Evolutionary conservation across 805 yeast species (phyloP).

Genomic region (Wickerhamomyces sydowiorum): DNA sequence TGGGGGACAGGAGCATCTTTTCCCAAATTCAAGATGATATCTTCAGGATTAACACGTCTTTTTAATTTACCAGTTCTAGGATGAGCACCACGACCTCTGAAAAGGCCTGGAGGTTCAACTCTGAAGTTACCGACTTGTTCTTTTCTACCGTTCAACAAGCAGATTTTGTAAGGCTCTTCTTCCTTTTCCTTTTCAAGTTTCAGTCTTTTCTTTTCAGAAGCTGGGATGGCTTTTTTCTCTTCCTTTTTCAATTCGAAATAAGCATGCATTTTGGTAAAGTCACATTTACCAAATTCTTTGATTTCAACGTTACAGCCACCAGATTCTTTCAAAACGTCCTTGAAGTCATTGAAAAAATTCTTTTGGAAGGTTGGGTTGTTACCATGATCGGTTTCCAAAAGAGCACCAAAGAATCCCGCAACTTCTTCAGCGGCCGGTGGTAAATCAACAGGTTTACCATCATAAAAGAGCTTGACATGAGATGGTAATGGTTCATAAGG

Average conservation of each 20-base stretch:
- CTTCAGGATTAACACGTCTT: constrained; percentile 84
- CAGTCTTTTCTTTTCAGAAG: constrained; percentile 69
- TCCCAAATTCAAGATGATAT: constrained; percentile 78
- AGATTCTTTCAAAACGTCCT: constrained; percentile 55
- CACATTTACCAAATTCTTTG: constrained; percentile 60
- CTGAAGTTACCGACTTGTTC: constrained; percentile 93
- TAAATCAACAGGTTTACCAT: constrained; percentile 67
- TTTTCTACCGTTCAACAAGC: constrained; percentile 78
- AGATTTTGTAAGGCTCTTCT: constrained; percentile 79
- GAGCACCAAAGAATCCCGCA: constrained; percentile 90
- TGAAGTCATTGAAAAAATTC: constrained; percentile 81
- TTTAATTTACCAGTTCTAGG: constrained; percentile 93
- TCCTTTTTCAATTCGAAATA: constrained; percentile 66
- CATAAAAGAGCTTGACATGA: constrained; percentile 68
- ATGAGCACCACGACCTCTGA: constrained; percentile 95
- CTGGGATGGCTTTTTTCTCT: constrained; percentile 61
- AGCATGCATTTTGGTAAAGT: constrained; percentile 68
- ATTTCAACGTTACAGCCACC: constrained; percentile 62
- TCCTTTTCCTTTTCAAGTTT: constrained; percentile 66
- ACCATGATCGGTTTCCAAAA: constrained; percentile 85
- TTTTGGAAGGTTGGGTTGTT: constrained; percentile 79
- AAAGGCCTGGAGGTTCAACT: constrained; percentile 94
- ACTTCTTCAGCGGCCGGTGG: constrained; percentile 90
- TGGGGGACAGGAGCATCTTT: constrained; percentile 65
- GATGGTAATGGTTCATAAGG: constrained; percentile 82